Percentiles rank a stretch among this genome's conserved stretches.
These are phyloP conservation scores for Plasmodium sp. DNA, from an alignment of 169 alveolate species.

Conservation along the genomic window DNA sequence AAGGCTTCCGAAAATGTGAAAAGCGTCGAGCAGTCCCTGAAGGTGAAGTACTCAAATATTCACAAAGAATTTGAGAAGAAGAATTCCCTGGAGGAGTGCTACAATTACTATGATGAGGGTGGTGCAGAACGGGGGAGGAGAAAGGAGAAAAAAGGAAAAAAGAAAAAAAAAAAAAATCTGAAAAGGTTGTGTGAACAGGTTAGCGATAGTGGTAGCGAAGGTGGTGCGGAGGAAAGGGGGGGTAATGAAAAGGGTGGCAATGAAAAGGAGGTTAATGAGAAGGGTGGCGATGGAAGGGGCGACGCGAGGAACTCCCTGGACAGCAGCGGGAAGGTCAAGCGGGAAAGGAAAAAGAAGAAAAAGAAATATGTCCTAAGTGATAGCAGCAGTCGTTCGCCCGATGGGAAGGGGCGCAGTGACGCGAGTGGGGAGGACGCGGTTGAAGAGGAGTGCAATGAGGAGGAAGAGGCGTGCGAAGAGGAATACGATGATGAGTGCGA, in stretches of 20 bases:
- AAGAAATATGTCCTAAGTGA: slow-evolving; percentile 40
- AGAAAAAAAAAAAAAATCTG: slow-evolving; percentile 26
- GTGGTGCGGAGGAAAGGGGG: neutral
- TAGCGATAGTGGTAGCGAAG: slow-evolving; percentile 7
- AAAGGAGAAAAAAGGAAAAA: slow-evolving; percentile 3
- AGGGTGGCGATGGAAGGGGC: neutral
- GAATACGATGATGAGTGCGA: neutral
- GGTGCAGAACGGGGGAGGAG: neutral
- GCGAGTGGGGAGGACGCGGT: neutral
- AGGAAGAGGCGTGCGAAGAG: neutral
- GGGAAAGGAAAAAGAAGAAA: slow-evolving; percentile 26
- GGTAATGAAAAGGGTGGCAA: neutral
- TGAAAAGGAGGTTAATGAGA: no score
- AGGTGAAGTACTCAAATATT: slow-evolving; percentile 19
- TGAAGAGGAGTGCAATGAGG: neutral
- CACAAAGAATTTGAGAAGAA: slow-evolving; percentile 16
- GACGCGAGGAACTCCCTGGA: neutral
- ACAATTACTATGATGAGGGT: neutral
- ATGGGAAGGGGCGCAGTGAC: neutral
- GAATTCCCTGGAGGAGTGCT: slow-evolving; percentile 44
- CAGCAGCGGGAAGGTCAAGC: neutral
- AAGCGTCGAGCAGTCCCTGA: neutral
- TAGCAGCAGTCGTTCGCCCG: slow-evolving; percentile 6
- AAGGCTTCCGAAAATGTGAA: slow-evolving; percentile 27
- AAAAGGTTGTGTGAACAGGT: slow-evolving; percentile 17